These are phyloP conservation scores for Russula ochroleuca DNA, from an alignment of 768 basidiomycete genomes.

Conservation along the genomic window DNA sequence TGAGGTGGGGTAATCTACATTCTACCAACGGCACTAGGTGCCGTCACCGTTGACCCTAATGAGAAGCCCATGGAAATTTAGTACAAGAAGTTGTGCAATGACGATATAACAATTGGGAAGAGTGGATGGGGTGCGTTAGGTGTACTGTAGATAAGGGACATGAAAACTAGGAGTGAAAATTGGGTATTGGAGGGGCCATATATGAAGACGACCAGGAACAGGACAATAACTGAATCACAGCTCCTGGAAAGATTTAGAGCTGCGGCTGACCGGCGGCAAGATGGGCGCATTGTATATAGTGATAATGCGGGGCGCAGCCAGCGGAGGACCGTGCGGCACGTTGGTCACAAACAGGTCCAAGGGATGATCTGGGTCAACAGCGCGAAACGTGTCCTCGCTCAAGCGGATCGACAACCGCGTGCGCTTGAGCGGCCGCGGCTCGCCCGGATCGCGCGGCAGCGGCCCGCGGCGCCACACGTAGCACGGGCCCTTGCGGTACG, in stretches of 20 bases:
- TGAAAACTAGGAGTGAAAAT: not conserved
- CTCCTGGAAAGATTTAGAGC: constrained; percentile 7
- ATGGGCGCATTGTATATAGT: constrained; percentile 6
- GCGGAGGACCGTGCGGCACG: constrained; percentile 13
- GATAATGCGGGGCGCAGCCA: constrained; percentile 15
- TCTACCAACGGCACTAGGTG: not conserved
- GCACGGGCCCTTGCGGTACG: constrained; percentile 19
- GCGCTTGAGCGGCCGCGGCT: constrained; percentile 9
- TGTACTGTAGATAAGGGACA: not conserved
- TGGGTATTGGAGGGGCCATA: not conserved
- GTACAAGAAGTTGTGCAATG: not conserved
- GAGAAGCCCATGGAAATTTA: no score
- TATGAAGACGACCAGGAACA: no score
- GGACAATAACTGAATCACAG: not conserved
- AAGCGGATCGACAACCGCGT: constrained; percentile 5
- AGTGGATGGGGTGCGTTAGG: not conserved
- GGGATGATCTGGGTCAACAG: constrained; percentile 16
- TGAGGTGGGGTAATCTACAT: not conserved
- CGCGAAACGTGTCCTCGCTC: constrained; percentile 16
- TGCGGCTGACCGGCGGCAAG: constrained; percentile 7
- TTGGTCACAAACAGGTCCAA: constrained; percentile 10
- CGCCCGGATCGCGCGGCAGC: not conserved
- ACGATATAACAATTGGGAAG: constrained; percentile 2
- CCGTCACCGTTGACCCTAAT: not conserved
- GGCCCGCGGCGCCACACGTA: constrained; percentile 17